These are phyloP conservation scores for Neurospora sp. DNA, from an alignment of 495 filamentous ascomycete genomes.

Conservation along the genomic window DNA sequence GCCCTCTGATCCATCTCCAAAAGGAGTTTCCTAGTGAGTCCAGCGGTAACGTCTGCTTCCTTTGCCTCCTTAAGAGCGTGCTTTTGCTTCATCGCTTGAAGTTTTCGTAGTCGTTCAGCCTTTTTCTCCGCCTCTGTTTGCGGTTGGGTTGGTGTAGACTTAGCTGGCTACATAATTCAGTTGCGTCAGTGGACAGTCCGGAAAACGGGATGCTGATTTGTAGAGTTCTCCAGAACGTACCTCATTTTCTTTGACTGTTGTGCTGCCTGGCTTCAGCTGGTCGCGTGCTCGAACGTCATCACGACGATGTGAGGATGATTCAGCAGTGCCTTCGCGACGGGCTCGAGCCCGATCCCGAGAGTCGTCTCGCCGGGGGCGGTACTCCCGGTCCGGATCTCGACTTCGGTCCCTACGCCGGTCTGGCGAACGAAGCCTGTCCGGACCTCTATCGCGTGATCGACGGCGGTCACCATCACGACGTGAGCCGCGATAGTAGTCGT, in stretches of 20 bases:
- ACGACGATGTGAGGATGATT: conserved; percentile 58
- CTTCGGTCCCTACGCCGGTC: conserved; percentile 39
- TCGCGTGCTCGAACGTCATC: conserved; percentile 52
- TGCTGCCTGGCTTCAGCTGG: conserved; percentile 29
- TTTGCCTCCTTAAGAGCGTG: conserved; percentile 71
- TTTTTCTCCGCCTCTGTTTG: conserved; percentile 76
- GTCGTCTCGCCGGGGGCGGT: conserved; percentile 68
- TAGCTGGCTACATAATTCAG: conserved; percentile 26
- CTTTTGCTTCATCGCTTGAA: conserved; percentile 89
- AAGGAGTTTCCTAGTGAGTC: conserved; percentile 55
- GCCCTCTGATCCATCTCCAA: conserved; percentile 70
- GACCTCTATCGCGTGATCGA: conserved; percentile 55
- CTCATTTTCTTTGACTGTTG: conserved; percentile 38
- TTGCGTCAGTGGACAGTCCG: conserved; percentile 9
- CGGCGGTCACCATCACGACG: conserved; percentile 36
- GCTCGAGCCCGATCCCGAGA: conserved; percentile 61
- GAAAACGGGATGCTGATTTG: not conserved
- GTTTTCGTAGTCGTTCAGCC: conserved; percentile 69
- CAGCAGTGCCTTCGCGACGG: conserved; percentile 68
- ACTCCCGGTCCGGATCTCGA: conserved; percentile 54
- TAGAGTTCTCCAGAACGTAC: conserved; percentile 30
- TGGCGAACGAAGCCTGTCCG: conserved; percentile 35
- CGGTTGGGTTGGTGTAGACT: conserved; percentile 42
- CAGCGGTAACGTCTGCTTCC: conserved; percentile 55
- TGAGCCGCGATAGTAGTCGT: conserved; percentile 53